Percentiles rank a stretch among this genome's conserved stretches.
phyloP scores from a whole-genome alignment of 2,329 filamentous ascomycete genomes.

The Neopestalotiopsis sp. region DNA sequence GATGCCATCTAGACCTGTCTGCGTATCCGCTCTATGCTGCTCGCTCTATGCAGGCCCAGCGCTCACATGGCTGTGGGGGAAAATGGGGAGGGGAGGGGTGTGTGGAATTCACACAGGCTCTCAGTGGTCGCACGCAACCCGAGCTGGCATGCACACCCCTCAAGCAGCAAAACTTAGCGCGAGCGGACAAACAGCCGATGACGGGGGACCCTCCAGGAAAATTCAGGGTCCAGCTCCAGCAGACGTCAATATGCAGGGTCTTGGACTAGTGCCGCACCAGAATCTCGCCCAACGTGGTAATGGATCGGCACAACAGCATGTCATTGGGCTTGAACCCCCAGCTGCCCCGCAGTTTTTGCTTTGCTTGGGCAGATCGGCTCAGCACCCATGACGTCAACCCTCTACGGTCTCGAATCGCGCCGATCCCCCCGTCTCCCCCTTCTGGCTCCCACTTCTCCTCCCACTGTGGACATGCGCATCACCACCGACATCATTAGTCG shows the following conservation, averaged over 20 bases:
- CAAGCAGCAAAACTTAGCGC: no score
- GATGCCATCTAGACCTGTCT: not conserved
- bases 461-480: slow-evolving; percentile 22
- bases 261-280: slow-evolving; percentile 4
- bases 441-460: not conserved
- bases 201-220: not conserved
- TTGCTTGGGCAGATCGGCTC: not conserved
- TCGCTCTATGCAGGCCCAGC: no score
- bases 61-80: no score
- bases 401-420: slow-evolving; percentile 17
- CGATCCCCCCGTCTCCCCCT: slow-evolving; percentile 1
- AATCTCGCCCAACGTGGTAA: not conserved
- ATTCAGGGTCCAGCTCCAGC: slow-evolving; percentile 16
- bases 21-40: not conserved
- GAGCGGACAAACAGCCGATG: not conserved
- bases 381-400: slow-evolving; percentile 26
- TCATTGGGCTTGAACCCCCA: not conserved
- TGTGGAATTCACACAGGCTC: no score
- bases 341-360: not conserved
- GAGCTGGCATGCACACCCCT: no score
- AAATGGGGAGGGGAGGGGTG: no score
- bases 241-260: slow-evolving; percentile 24
- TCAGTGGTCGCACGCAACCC: no score
- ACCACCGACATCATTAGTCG: slow-evolving; percentile 31
- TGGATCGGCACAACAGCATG: not conserved